phyloP scores from a whole-genome alignment of 805 yeast species.

The Wickerhamomyces mucosus region DNA sequence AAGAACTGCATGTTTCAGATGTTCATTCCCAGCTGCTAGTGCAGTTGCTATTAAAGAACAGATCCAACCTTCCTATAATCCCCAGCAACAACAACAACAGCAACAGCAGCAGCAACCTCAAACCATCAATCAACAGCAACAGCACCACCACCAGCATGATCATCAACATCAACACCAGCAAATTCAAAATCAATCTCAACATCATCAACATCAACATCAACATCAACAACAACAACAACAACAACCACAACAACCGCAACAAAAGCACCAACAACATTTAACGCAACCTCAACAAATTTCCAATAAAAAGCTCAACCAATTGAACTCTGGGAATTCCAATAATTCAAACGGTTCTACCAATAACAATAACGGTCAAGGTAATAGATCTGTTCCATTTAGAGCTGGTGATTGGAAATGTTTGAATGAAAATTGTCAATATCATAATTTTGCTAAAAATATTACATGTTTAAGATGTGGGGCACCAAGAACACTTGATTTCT shows the following conservation, averaged over 20 bases:
- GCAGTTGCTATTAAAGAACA: slow-evolving; percentile 63
- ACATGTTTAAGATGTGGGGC: slow-evolving; percentile 86
- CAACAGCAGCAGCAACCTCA: slow-evolving; percentile 5
- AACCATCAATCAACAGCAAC: slow-evolving; percentile 3
- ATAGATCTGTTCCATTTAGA: slow-evolving; percentile 75
- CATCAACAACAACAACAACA: slow-evolving; percentile 5
- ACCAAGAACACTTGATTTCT: slow-evolving; percentile 31
- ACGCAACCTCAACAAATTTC: slow-evolving; percentile 2
- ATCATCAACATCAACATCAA: slow-evolving; percentile 6
- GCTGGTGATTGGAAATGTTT: slow-evolving; percentile 97
- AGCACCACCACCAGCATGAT: slow-evolving; percentile 4
- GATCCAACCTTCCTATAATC: slow-evolving; percentile 24
- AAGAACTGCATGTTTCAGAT: slow-evolving; percentile 87
- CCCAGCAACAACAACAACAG: slow-evolving; percentile 6
- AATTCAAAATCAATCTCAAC: slow-evolving; percentile 9
- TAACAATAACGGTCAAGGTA: slow-evolving; percentile 15
- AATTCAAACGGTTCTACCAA: slow-evolving; percentile 6
- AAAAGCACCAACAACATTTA: slow-evolving; percentile 2
- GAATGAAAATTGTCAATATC: slow-evolving; percentile 71
- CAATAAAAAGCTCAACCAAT: slow-evolving; percentile 10
- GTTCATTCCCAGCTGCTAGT: slow-evolving; percentile 77
- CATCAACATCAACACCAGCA: slow-evolving; percentile 8
- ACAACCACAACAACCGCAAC: slow-evolving; percentile 2
- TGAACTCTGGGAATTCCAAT: slow-evolving; percentile 16
- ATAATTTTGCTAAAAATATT: slow-evolving; percentile 85